phyloP scores from a whole-genome alignment of 2,329 filamentous ascomycete species.

The Dactylellina parvicollis region DNA sequence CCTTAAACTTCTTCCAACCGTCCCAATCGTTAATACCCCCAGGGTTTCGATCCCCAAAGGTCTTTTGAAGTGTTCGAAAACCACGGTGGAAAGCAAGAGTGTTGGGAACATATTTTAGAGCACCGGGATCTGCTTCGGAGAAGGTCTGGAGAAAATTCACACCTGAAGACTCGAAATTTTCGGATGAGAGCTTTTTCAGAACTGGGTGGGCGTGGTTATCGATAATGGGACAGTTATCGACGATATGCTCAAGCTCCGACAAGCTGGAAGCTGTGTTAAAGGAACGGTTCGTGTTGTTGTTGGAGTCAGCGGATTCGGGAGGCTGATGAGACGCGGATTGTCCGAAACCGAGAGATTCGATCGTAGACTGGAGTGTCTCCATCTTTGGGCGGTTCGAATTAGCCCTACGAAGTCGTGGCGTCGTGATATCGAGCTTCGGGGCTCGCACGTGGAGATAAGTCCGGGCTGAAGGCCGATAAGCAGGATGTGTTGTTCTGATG shows the following conservation, averaged over 20 bases:
- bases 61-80: constrained; percentile 69
- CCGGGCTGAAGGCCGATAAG: neutral
- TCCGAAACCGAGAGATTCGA: neutral
- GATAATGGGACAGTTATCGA: constrained; percentile 71
- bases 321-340: neutral
- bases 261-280: constrained; percentile 30
- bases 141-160: constrained; percentile 69
- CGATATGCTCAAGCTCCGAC: constrained; percentile 58
- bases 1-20: constrained; percentile 64
- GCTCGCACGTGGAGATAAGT: no score
- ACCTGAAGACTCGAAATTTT: constrained; percentile 11
- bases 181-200: constrained; percentile 65
- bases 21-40: constrained; percentile 73
- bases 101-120: constrained; percentile 70
- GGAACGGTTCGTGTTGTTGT: neutral
- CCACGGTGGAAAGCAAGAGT: constrained; percentile 77
- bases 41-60: neutral
- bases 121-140: constrained; percentile 76
- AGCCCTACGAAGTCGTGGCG: no score
- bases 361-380: neutral
- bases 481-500: neutral
- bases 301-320: constrained; percentile 17
- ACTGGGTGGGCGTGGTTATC: constrained; percentile 79
- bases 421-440: no score
- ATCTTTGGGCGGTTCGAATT: no score